A percentile compares a stretch with the other conserved stretches of the same genome.
phyloP scores from a whole-genome alignment of 2,329 filamentous ascomycete genomes.

The Onygenales sp. region DNA sequence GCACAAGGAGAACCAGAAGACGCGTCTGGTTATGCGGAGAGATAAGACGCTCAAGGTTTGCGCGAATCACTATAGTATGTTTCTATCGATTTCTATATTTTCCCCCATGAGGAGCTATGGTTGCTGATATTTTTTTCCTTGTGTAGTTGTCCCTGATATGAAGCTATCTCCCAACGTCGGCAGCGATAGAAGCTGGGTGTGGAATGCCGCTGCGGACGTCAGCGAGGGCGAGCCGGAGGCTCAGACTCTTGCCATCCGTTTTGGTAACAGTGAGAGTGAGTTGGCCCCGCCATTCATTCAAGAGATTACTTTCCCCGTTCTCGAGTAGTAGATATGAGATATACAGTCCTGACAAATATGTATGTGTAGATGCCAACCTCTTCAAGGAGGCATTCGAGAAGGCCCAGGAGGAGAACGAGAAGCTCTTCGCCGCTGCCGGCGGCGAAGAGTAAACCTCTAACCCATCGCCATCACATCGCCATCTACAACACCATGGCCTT shows the following conservation, averaged over 20 bases:
- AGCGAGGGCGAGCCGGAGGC: constrained; percentile 97
- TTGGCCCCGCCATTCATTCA: constrained; percentile 13
- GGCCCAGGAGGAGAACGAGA: constrained; percentile 93
- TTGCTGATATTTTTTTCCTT: not conserved
- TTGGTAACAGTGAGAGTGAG: constrained; percentile 94
- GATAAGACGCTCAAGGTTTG: constrained; percentile 99
- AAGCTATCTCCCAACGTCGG: constrained; percentile 97
- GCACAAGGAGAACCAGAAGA: constrained; percentile 98
- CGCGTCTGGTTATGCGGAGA: constrained; percentile 91
- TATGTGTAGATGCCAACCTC: constrained; percentile 67
- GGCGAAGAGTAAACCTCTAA: not conserved
- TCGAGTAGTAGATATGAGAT: not conserved
- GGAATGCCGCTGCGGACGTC: constrained; percentile 95
- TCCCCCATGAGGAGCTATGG: not conserved
- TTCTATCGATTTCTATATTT: not conserved
- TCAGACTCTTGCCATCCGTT: constrained; percentile 90
- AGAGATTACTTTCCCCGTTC: no score
- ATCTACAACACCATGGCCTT: not conserved
- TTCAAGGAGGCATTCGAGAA: constrained; percentile 98
- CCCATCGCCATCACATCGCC: not conserved
- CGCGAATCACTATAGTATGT: constrained; percentile 97
- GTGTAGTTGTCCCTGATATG: constrained; percentile 88
- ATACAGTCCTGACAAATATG: not conserved
- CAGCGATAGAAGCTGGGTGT: constrained; percentile 97
- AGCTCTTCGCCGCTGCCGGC: constrained; percentile 56